Evolutionary conservation across 768 basidiomycete species (phyloP), one percentile per base, ranked within the genome.

Genomic region (Amyloporia xantha): DNA sequence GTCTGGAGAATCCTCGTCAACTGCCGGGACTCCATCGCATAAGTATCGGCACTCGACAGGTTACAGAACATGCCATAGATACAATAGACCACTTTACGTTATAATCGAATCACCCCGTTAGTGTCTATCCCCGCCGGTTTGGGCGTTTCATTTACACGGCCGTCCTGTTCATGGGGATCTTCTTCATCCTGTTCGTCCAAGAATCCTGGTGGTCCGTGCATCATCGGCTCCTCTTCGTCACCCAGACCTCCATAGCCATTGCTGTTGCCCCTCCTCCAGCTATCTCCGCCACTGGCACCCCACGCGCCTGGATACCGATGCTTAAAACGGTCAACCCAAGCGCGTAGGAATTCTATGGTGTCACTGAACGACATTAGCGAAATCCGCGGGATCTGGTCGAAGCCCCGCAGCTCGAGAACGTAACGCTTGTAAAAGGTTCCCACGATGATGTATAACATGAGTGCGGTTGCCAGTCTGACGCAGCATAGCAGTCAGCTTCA

Each of bases 371-470:
- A 59, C 39, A 63, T 61, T 33, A 67, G 25, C 15, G 72, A 70
- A 57, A 84, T 79, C 50, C 76, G 78, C 11, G 89, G 89, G 28
- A 91, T 71, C 59, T 85, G 82, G 55, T 89, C 84, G 47, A 78
- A 70, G 1, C 91, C 89, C 15, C 77, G 76, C 23, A 82, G 77
- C 49, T 77, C 73, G 9, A 92, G 81, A 43, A 85, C 81, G 60
- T 76, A 86, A 51, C 82, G 82, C 62, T 89, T 90, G 69, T 92
- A 91, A 10, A 89, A 61, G 11, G 80, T 82, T 30, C 85, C 82
- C 35, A 79, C 69, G 54, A 84, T 68, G 40, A 88, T 69, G 68
- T 88, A 91, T 15, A 75, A 63, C 63, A 85, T 67, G 37, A 85
- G 61, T 5, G 86, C 59, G 27, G 80, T 68, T 36, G 82, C 68